Evolutionary conservation across 2,329 filamentous ascomycete species (phyloP).

Genomic region (Exophiala phaeomuriformis): DNA sequence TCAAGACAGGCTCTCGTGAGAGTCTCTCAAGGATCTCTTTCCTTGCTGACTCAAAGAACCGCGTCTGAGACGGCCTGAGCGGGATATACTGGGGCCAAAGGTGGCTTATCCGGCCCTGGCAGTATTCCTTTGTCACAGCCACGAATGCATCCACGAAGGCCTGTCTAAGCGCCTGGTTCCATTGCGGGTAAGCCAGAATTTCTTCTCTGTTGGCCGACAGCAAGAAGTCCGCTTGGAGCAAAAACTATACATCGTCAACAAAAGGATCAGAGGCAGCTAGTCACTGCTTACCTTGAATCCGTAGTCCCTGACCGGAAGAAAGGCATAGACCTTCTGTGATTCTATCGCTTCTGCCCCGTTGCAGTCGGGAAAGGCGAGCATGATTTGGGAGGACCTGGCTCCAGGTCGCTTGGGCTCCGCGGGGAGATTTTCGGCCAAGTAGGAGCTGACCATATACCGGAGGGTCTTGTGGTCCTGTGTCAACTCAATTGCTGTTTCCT

Average conservation of each 20-base stretch:
- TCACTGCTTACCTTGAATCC: slow-evolving; percentile 3
- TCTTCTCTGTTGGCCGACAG: slow-evolving; percentile 7
- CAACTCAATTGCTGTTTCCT: slow-evolving; percentile 6
- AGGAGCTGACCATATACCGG: slow-evolving; percentile 5
- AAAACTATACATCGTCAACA: slow-evolving; percentile 1
- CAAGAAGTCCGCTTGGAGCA: slow-evolving; percentile 5
- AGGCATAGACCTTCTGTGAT: slow-evolving; percentile 7
- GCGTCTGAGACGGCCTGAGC: not conserved
- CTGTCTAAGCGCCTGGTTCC: slow-evolving; percentile 1
- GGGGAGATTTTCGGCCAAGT: not conserved
- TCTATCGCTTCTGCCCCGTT: not conserved
- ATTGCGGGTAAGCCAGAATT: not conserved
- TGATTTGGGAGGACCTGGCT: not conserved
- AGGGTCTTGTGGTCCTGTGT: not conserved
- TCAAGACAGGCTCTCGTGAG: slow-evolving; percentile 3
- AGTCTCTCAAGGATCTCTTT: not conserved
- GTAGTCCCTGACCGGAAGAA: slow-evolving; percentile 7
- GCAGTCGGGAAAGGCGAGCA: slow-evolving; percentile 5
- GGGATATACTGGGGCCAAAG: slow-evolving; percentile 7
- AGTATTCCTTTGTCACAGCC: slow-evolving; percentile 1
- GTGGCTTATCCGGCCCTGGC: slow-evolving; percentile 2
- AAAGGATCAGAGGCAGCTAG: not conserved
- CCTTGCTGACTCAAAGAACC: slow-evolving; percentile 4
- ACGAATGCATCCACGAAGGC: slow-evolving; percentile 4
- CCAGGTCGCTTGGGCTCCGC: slow-evolving; percentile 3